Evolutionary conservation across 2,329 filamentous ascomycete species (phyloP), one percentile per base, ranked within the genome.

Genomic region (Mycosphaerella sp.): DNA sequence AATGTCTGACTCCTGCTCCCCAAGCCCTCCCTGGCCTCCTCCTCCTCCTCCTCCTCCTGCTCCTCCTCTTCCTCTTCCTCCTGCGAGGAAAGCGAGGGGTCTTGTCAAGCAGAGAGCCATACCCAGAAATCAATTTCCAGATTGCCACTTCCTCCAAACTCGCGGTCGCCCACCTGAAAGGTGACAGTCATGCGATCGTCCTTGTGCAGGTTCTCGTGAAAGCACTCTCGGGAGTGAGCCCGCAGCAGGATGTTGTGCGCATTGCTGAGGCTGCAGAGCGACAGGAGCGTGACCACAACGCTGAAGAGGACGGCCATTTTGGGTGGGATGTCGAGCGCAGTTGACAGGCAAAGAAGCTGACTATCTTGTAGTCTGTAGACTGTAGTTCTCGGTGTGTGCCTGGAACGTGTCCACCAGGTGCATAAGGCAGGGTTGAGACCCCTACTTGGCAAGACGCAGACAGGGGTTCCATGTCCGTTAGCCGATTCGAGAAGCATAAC

Each of bases 111-210:
- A 34, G 30, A 34, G 35, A 60, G n/a, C n/a, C 82, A 61, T 82
- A 97, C 93, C 89, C 89, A 97, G 70, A 98, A 98, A 71, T 98
- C 93, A 67, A 98, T 86, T 62, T 97, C 90, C 54, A 98, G 76
- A 68, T 96, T 97, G 30, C 91, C 91, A 52, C 89, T 90, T 46
- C 87, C 87, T 45, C 91, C 91, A 72, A 95, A 96, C 70, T 98
- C 93, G 61, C 91, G 79, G 70, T 98, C 93, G 68, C 93, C 93
- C 53, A 97, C 91, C 75, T 97, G 93, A 79, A 94, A 98, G 27
- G 90, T 95, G 54, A 98, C 90, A 7, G 89, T 96, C 93, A 98
- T 98, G 73, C 86, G 87, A 76, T 98, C 93, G 71, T 95, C 93
- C 70, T 80, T 82, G 76, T 95, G 91, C 54, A 98, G 82, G 63